A percentile compares a stretch with the other conserved stretches of the same genome.
These are phyloP conservation scores for Tulasnella sp. DNA, from an alignment of 768 basidiomycete genomes.

Conservation along the genomic window DNA sequence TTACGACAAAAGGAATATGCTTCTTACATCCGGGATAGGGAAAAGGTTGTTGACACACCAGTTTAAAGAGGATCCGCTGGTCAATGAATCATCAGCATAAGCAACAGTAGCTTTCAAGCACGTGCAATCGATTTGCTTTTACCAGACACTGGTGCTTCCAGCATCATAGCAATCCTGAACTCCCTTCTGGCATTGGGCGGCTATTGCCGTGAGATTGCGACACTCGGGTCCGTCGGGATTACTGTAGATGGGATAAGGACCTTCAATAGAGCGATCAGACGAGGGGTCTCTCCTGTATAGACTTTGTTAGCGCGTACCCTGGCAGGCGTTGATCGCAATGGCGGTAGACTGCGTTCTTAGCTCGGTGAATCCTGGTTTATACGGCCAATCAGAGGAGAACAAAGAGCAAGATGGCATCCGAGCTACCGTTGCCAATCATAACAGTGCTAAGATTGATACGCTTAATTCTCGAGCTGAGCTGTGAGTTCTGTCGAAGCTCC, in stretches of 20 bases:
- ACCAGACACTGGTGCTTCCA: conserved; percentile 42
- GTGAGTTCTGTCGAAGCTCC: conserved; percentile 33
- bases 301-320: neutral
- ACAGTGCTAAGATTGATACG: conserved; percentile 73
- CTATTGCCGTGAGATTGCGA: conserved; percentile 45
- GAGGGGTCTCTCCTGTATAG: neutral
- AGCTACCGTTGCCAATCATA: conserved; percentile 62
- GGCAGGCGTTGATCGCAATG: neutral
- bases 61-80: neutral
- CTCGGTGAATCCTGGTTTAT: conserved; percentile 47
- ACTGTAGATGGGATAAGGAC: conserved; percentile 70
- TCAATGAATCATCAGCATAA: neutral
- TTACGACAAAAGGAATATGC: no score
- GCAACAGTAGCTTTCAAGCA: no score
- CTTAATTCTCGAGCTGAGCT: conserved; percentile 26
- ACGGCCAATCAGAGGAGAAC: neutral
- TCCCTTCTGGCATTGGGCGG: conserved; percentile 60
- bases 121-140: neutral
- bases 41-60: neutral
- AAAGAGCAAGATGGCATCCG: no score
- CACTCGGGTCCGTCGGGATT: conserved; percentile 54
- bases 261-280: conserved; percentile 22
- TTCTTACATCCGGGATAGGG: neutral
- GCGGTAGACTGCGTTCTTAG: conserved; percentile 20
- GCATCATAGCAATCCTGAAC: conserved; percentile 57